phyloP scores from a whole-genome alignment of 352 stramenopile species.

The Albugo laibachii region DNA sequence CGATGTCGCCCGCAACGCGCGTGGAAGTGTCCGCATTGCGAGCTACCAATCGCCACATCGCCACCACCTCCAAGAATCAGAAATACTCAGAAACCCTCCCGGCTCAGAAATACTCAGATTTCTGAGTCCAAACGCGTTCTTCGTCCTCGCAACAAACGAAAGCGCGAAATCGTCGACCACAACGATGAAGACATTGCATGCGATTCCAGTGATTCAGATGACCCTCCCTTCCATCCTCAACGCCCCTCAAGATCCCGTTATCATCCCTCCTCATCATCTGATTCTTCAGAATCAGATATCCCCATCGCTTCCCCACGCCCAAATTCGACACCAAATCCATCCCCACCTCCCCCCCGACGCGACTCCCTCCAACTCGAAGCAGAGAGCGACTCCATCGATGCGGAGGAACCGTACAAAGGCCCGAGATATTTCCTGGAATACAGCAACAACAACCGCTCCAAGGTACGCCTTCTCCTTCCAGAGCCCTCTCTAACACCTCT shows the following conservation, averaged over 20 bases:
- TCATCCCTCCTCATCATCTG: not conserved
- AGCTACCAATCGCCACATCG: not conserved
- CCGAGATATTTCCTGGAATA: conserved; percentile 56
- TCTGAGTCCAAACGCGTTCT: not conserved
- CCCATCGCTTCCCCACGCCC: not conserved
- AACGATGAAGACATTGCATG: conserved; percentile 10
- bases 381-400: conserved; percentile 6
- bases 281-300: not conserved
- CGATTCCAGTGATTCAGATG: conserved; percentile 8
- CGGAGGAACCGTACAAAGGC: conserved; percentile 21
- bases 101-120: not conserved
- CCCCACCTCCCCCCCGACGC: conserved; percentile 9
- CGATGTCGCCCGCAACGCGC: conserved; percentile 18
- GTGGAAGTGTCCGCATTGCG: conserved; percentile 10
- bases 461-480: conserved; percentile 13
- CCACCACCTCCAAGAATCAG: not conserved
- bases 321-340: not conserved
- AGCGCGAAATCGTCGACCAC: conserved; percentile 7
- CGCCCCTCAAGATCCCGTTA: not conserved
- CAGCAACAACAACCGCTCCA: conserved; percentile 25
- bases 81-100: not conserved
- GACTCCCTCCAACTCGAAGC: conserved; percentile 20
- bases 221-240: not conserved
- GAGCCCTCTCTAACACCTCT: not conserved
- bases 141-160: not conserved